Conservation (phyloP, 495 filamentous ascomycete species). For the Penicillium fimorum region DNA sequence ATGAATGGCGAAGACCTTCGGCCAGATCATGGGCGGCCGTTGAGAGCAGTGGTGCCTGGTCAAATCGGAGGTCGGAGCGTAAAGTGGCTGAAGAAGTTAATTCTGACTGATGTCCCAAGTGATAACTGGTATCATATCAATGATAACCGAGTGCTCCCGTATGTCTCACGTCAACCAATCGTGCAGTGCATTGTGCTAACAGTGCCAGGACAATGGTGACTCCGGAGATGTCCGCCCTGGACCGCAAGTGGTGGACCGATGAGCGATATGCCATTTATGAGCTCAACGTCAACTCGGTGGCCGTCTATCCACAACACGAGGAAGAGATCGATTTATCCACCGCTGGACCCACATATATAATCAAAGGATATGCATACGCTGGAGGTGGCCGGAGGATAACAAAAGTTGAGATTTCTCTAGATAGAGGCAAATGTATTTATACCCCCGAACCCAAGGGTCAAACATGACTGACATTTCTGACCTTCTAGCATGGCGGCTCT, state of each 20-base stretch:
- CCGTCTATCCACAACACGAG: conserved; percentile 78
- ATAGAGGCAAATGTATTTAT: conserved; percentile 64
- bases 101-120: conserved; percentile 74
- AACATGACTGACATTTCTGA: conserved; percentile 16
- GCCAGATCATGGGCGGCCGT: conserved; percentile 85
- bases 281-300: conserved; percentile 83
- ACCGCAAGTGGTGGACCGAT: conserved; percentile 82
- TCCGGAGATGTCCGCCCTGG: conserved; percentile 73
- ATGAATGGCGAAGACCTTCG: conserved; percentile 88
- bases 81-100: conserved; percentile 88
- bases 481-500: conserved; percentile 69
- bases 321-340: conserved; percentile 60
- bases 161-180: conserved; percentile 10
- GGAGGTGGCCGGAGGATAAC: conserved; percentile 87
- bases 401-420: conserved; percentile 79
- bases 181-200: conserved; percentile 1
- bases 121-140: conserved; percentile 98
- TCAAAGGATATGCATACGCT: conserved; percentile 84
- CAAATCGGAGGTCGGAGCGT: conserved; percentile 94
- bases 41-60: conserved; percentile 83
- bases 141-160: conserved; percentile 87
- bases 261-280: conserved; percentile 96
- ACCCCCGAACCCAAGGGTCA: neutral
- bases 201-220: conserved; percentile 66
- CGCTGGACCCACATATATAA: conserved; percentile 55